Base-by-base conservation (phyloP, 306 rosid genomes). In the Benincasa hispida region DNA sequence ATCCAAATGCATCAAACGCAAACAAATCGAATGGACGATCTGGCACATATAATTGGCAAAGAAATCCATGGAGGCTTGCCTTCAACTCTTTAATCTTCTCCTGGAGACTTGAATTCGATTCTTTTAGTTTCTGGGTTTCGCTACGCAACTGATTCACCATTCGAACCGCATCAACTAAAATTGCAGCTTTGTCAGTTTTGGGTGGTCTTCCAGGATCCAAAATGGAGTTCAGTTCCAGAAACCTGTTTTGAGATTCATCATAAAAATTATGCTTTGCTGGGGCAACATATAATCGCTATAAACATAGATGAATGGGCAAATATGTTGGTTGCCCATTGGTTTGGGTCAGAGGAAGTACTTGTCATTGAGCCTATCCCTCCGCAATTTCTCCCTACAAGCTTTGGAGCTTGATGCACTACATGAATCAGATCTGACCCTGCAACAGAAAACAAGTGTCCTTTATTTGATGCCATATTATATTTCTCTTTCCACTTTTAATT, bases 341-440 rank as follows among this genome's bases (percentile, higher is more conserved):
- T 60, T 2, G 76, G 56, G 35, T 18, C 30, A 34, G 56, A 63
- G 57, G 72, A 10, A 22, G 63, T 87, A 91, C 98, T 90, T 93
- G 90, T 93, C 98, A 15, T 93, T 93, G 79, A 93, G 97, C 86
- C 84, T 91, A 76, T 91, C 98, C 85, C 98, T 93, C 28, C 97
- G 89, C 84, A 87, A 77, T 91, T 93, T 93, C 87, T 93, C 98
- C 78, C 98, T 82, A 81, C 96, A 91, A 17, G 98, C 98, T 87
- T 93, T 93, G 41, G 97, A 88, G 86, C 90, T 93, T 58, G 97
- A 70, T 74, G 84, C 84, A 84, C 87, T 55, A 76, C 87, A 77
- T 10, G 90, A 82, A 76, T 93, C 98, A 60, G 90, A 77, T 82
- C 94, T 84, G 66, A 79, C 92, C 89, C 98, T 93, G 88, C 50